phyloP scores from a whole-genome alignment of 2,329 filamentous ascomycete species.

The Metarhizium guizhouense region DNA sequence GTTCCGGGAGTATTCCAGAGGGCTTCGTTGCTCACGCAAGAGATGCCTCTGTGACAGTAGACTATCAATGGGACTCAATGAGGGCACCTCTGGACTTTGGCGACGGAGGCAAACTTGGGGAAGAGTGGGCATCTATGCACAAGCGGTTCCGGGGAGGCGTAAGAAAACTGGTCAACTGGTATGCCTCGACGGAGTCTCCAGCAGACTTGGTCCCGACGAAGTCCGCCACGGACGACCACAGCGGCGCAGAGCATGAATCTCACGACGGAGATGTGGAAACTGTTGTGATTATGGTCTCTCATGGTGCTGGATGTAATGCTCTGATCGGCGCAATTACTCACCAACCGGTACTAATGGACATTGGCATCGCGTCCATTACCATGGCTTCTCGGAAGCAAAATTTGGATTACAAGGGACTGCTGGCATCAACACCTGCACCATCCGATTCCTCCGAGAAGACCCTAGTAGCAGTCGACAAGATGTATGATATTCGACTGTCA shows the following conservation, averaged over 20 bases:
- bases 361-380: slow-evolving; percentile 83
- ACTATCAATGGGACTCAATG: slow-evolving; percentile 95
- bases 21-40: slow-evolving; percentile 88
- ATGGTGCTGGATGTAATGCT: slow-evolving; percentile 93
- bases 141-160: slow-evolving; percentile 75
- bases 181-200: slow-evolving; percentile 47
- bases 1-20: slow-evolving; percentile 70
- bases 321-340: slow-evolving; percentile 86
- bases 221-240: slow-evolving; percentile 13
- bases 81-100: slow-evolving; percentile 71
- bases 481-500: slow-evolving; percentile 67
- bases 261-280: slow-evolving; percentile 62
- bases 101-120: slow-evolving; percentile 76
- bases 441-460: slow-evolving; percentile 13
- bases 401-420: slow-evolving; percentile 27
- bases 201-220: slow-evolving; percentile 40
- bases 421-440: slow-evolving; percentile 16
- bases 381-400: slow-evolving; percentile 63
- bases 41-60: slow-evolving; percentile 76
- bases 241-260: slow-evolving; percentile 18
- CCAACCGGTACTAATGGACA: slow-evolving; percentile 83
- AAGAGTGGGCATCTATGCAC: slow-evolving; percentile 97
- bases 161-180: slow-evolving; percentile 76
- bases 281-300: slow-evolving; percentile 80
- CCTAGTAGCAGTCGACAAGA: slow-evolving; percentile 42